Conservation (phyloP, 2,329 filamentous ascomycete species). For the Ceratocystis alfenasii region DNA sequence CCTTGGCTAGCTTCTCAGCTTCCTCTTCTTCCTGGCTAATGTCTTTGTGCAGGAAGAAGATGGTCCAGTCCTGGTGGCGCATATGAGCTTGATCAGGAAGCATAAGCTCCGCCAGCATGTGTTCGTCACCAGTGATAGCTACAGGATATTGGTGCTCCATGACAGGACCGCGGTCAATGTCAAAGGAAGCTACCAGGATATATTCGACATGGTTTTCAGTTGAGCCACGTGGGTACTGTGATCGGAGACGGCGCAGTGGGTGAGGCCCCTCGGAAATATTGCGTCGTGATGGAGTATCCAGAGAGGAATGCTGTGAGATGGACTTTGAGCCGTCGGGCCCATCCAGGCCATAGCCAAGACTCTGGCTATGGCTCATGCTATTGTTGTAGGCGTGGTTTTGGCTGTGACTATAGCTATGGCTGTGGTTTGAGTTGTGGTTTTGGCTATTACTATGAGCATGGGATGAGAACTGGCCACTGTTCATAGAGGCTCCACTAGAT, state of each 20-base stretch:
- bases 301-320: conserved; percentile 49
- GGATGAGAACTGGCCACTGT: conserved; percentile 14
- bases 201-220: conserved; percentile 95
- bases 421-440: background rate
- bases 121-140: conserved; percentile 90
- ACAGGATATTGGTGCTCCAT: conserved; percentile 98
- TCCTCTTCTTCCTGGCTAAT: conserved; percentile 73
- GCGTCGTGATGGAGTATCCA: conserved; percentile 36
- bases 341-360: background rate
- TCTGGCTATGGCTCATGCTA: conserved; percentile 16
- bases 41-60: conserved; percentile 97
- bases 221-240: conserved; percentile 63
- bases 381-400: background rate
- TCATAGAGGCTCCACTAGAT: conserved; percentile 34
- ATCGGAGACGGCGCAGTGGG: conserved; percentile 48
- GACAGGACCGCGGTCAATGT: conserved; percentile 87
- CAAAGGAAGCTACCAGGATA: conserved; percentile 92
- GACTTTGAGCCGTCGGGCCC: conserved; percentile 37
- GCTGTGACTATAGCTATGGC: background rate
- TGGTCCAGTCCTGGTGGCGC: conserved; percentile 94
- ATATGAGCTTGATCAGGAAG: conserved; percentile 92
- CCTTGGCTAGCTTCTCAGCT: conserved; percentile 49
- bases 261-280: conserved; percentile 39
- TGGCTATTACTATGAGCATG: conserved; percentile 4
- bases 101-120: conserved; percentile 98